Evolutionary conservation across 306 rosid species (phyloP).

Genomic region (Senna siamea): DNA sequence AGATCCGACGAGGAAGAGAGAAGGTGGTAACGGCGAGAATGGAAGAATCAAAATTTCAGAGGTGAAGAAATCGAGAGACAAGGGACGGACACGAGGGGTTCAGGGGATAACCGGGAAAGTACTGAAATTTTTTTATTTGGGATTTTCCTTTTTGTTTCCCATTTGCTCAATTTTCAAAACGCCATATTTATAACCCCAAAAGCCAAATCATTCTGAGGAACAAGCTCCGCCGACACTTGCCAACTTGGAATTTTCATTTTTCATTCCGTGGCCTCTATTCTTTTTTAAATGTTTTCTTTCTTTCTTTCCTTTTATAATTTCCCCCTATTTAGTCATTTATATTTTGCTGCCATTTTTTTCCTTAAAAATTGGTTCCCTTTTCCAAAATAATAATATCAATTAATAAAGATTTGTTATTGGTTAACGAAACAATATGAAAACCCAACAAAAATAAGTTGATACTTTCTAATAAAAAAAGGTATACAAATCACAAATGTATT

Average conservation of each 20-base stretch:
- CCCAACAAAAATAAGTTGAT: no score
- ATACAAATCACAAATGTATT: no score
- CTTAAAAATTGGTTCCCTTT: no score
- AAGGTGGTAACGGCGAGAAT: slow-evolving; percentile 10
- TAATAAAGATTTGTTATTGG: no score
- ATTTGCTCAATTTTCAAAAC: not conserved
- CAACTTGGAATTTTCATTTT: not conserved
- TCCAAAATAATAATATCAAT: no score
- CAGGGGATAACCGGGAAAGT: slow-evolving; percentile 40
- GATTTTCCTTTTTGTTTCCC: not conserved
- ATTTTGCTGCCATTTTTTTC: not conserved
- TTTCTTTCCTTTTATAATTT: not conserved
- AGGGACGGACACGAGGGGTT: slow-evolving; percentile 40
- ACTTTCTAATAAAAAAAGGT: no score
- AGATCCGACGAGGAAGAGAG: slow-evolving; percentile 50
- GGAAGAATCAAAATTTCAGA: slow-evolving; percentile 15
- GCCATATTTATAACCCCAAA: not conserved
- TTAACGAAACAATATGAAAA: no score
- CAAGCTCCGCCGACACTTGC: slow-evolving; percentile 25
- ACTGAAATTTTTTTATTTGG: not conserved
- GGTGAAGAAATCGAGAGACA: not conserved
- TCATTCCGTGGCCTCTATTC: not conserved
- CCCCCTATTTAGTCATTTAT: not conserved
- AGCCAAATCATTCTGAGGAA: not conserved
- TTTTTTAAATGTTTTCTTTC: not conserved